phyloP scores from a whole-genome alignment of 495 filamentous ascomycete species.

The Xylaria longipes region DNA sequence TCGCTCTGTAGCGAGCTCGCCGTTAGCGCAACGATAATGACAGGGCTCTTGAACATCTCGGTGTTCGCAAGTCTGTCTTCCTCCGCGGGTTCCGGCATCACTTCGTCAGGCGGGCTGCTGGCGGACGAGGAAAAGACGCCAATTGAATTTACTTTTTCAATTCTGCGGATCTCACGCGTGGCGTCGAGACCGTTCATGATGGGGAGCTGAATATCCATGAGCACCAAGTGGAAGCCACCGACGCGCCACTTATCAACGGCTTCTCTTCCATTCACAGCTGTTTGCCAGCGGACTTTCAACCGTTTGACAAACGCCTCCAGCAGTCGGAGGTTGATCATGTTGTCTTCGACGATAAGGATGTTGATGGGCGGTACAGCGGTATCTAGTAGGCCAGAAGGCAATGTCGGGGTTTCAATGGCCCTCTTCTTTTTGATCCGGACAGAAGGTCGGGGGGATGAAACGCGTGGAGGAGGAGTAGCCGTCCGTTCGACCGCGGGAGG shows the following conservation, averaged over 20 bases:
- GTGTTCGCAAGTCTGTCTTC: conserved; percentile 74
- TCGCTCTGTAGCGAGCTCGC: conserved; percentile 93
- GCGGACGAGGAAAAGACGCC: conserved; percentile 73
- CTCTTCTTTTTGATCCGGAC: conserved; percentile 63
- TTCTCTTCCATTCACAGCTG: conserved; percentile 90
- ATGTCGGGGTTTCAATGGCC: conserved; percentile 52
- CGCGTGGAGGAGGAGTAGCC: conserved; percentile 63
- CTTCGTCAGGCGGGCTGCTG: conserved; percentile 49
- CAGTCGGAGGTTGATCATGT: conserved; percentile 93
- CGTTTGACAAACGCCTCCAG: conserved; percentile 96
- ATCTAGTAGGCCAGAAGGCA: conserved; percentile 74
- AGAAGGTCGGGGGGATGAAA: conserved; percentile 62
- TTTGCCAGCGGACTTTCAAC: conserved; percentile 96
- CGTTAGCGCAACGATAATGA: conserved; percentile 97
- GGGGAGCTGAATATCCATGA: conserved; percentile 98
- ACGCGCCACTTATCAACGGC: conserved; percentile 91
- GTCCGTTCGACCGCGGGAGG: conserved; percentile 40
- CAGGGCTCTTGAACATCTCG: conserved; percentile 88
- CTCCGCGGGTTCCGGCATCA: conserved; percentile 48
- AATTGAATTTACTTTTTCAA: conserved; percentile 89
- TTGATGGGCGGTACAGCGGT: conserved; percentile 94
- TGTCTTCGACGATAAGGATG: conserved; percentile 97
- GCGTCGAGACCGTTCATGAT: conserved; percentile 97
- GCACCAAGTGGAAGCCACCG: conserved; percentile 94
- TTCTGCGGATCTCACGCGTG: conserved; percentile 91